These are phyloP conservation scores for Entomortierella chlamydospora DNA, from an alignment of 192 early-diverging fungal genomes.

Conservation along the genomic window DNA sequence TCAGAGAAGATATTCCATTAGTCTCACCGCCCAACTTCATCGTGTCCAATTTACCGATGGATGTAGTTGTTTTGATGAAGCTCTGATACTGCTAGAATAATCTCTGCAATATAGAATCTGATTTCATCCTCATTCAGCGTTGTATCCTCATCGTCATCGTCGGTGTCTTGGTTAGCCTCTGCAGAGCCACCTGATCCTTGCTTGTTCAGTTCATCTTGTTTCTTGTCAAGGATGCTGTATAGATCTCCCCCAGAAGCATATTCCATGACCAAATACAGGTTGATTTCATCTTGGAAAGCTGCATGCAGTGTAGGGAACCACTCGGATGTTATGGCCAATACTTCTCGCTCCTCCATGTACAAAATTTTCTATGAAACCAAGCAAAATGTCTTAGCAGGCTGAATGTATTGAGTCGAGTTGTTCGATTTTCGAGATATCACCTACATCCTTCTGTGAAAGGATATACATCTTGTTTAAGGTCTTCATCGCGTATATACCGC, in stretches of 20 bases:
- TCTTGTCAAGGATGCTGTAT: slow-evolving; percentile 77
- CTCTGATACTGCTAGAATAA: slow-evolving; percentile 76
- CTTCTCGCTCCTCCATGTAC: slow-evolving; percentile 89
- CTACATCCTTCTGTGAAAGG: slow-evolving; percentile 81
- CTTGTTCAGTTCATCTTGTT: slow-evolving; percentile 57
- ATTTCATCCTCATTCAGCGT: slow-evolving; percentile 70
- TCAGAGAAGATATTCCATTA: too few relatives aligned
- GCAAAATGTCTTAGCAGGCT: not conserved
- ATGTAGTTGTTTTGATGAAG: slow-evolving; percentile 76
- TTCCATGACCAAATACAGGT: slow-evolving; percentile 83
- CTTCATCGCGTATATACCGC: slow-evolving; percentile 88
- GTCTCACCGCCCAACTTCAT: too few relatives aligned
- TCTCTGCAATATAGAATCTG: slow-evolving; percentile 79
- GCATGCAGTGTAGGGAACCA: slow-evolving; percentile 80
- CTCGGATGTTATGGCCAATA: slow-evolving; percentile 73
- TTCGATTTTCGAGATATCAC: slow-evolving; percentile 54
- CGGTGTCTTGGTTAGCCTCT: not conserved
- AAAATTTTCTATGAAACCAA: slow-evolving; percentile 75
- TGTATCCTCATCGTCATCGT: slow-evolving; percentile 50
- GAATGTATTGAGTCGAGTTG: too few relatives aligned
- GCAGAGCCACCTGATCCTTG: slow-evolving; percentile 1
- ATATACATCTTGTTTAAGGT: slow-evolving; percentile 77
- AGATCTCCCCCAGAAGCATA: slow-evolving; percentile 86
- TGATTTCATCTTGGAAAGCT: slow-evolving; percentile 66
- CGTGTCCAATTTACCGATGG: slow-evolving; percentile 55